These are phyloP conservation scores for Mortierella sp. DNA, from an alignment of 371 early-diverging fungal species.

Conservation along the genomic window DNA sequence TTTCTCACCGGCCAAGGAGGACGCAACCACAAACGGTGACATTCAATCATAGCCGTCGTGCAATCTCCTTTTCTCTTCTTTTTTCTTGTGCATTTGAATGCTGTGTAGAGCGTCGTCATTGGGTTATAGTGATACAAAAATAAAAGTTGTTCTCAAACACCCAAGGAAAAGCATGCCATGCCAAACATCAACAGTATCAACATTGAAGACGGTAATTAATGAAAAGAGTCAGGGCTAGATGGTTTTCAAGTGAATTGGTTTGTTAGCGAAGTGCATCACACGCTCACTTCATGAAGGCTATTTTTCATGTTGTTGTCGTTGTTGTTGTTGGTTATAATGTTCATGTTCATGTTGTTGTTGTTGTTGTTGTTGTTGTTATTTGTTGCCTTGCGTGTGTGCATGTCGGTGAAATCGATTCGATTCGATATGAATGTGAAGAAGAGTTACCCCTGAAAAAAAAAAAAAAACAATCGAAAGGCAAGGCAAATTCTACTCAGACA, in stretches of 20 bases:
- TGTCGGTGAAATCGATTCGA: background rate
- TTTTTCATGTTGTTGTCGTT: background rate
- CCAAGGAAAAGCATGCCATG: background rate
- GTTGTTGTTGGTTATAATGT: background rate
- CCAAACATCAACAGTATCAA: background rate
- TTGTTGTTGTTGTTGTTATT: background rate
- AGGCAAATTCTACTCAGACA: background rate
- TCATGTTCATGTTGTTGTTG: background rate
- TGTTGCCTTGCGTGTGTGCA: background rate
- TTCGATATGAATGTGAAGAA: constrained; percentile 1
- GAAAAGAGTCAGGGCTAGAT: background rate
- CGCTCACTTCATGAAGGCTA: background rate
- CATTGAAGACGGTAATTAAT: too few species aligned
- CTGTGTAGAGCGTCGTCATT: background rate
- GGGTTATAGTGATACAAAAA: background rate
- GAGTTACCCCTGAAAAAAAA: too few species aligned
- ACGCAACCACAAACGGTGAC: background rate
- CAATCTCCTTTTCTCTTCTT: background rate
- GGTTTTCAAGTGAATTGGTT: background rate
- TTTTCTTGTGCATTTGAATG: background rate
- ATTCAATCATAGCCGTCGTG: too few species aligned
- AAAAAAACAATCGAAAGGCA: background rate
- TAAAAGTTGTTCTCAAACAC: background rate
- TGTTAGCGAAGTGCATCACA: background rate
- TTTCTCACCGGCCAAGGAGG: background rate